A percentile compares a stretch with the other conserved stretches of the same genome.
These are phyloP conservation scores for Calocybe gangraenosa DNA, from an alignment of 768 basidiomycete genomes.

Conservation along the genomic window DNA sequence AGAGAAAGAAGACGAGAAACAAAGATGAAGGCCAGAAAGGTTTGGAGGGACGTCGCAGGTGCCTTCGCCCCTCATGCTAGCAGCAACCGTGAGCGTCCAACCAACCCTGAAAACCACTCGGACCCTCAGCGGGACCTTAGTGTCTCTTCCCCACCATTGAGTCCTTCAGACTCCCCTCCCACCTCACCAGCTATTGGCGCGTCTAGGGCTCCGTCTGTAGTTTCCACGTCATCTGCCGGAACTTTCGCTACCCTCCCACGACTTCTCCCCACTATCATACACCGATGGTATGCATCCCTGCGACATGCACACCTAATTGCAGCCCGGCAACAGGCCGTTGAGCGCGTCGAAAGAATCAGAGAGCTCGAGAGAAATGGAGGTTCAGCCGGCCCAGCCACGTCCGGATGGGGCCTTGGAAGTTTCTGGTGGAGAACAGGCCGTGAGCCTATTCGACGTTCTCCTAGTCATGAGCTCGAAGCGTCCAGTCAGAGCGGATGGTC, in stretches of 20 bases:
- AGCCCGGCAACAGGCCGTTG: constrained; percentile 64
- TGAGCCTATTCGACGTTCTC: constrained; percentile 4
- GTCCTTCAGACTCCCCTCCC: constrained; percentile 6
- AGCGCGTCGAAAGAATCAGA: constrained; percentile 63
- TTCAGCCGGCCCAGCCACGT: constrained; percentile 21
- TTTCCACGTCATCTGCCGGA: constrained; percentile 14
- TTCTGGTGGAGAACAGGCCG: constrained; percentile 41
- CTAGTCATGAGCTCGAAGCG: constrained; percentile 19
- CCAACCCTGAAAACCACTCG: background rate
- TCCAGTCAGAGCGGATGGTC: constrained; percentile 12
- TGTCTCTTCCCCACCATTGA: constrained; percentile 4
- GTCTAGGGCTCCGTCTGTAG: constrained; percentile 6
- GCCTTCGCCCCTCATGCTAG: constrained; percentile 32
- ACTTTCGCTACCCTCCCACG: constrained; percentile 28
- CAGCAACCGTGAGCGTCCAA: background rate
- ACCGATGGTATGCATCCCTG: constrained; percentile 54
- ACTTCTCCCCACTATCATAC: constrained; percentile 37
- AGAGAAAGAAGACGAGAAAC: constrained; percentile 45
- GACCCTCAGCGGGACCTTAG: background rate
- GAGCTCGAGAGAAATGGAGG: constrained; percentile 44
- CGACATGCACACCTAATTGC: constrained; percentile 71
- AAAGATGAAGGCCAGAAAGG: constrained; percentile 47
- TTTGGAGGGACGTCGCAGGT: constrained; percentile 56
- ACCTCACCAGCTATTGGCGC: constrained; percentile 4
- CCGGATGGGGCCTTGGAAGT: constrained; percentile 74